Percentiles rank a stretch among this genome's conserved stretches.
phyloP scores from a whole-genome alignment of 441 rosid genomes.

The Populus hybrid region DNA sequence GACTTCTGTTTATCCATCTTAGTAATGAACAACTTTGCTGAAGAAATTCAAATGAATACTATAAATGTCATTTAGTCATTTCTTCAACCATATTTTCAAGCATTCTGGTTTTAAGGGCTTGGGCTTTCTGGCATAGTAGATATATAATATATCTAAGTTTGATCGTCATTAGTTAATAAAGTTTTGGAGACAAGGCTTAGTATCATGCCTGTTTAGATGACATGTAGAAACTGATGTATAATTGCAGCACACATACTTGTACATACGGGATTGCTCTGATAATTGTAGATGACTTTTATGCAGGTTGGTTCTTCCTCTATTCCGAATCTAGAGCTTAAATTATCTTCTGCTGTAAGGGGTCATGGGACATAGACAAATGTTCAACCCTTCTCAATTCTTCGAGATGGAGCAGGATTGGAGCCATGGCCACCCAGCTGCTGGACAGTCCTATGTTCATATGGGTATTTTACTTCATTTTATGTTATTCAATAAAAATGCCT shows the following conservation, averaged over 20 bases:
- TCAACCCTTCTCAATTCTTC: conserved; percentile 19
- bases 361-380: conserved; percentile 22
- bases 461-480: conserved; percentile 14
- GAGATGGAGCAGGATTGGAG: conserved; percentile 21
- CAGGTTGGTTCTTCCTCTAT: conserved; percentile 21
- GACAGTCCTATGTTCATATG: conserved; percentile 13
- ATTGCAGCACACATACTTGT: background rate
- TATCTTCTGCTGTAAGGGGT: background rate
- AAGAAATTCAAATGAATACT: background rate
- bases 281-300: background rate
- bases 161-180: background rate
- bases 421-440: conserved; percentile 17
- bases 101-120: background rate
- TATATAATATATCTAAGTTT: background rate
- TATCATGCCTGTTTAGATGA: conserved; percentile 4
- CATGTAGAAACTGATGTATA: background rate
- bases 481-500: background rate
- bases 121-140: background rate
- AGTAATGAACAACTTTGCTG: background rate
- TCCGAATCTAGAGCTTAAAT: conserved; percentile 2
- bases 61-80: background rate
- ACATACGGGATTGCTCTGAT: background rate
- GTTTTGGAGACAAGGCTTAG: background rate
- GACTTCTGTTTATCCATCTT: conserved; percentile 1
- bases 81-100: background rate